Evolutionary conservation across 2,329 filamentous ascomycete species (phyloP).

Genomic region (Alternaria rosae): DNA sequence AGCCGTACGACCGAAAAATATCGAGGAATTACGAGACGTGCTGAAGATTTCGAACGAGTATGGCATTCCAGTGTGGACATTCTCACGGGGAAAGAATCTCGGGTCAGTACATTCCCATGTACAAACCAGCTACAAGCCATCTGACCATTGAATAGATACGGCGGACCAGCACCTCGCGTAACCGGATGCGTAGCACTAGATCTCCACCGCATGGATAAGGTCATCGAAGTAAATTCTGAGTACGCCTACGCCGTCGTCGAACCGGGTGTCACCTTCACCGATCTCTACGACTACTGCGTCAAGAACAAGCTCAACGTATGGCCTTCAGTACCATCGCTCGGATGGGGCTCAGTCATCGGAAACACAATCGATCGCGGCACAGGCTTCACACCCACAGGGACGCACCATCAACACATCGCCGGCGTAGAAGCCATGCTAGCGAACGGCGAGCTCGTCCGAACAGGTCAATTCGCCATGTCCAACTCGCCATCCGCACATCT

Average conservation of each 20-base stretch:
- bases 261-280: constrained; percentile 38
- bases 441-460: constrained; percentile 43
- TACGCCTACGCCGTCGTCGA: constrained; percentile 58
- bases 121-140: not conserved
- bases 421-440: constrained; percentile 50
- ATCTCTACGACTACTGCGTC: constrained; percentile 44
- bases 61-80: constrained; percentile 42
- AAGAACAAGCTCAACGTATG: constrained; percentile 42
- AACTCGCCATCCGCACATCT: constrained; percentile 52
- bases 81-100: constrained; percentile 44
- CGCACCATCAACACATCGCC: constrained; percentile 48
- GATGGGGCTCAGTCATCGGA: constrained; percentile 46
- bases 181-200: constrained; percentile 48
- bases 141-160: constrained; percentile 27
- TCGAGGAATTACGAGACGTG: constrained; percentile 32
- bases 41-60: constrained; percentile 37
- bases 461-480: constrained; percentile 52
- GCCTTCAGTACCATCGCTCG: constrained; percentile 44
- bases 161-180: constrained; percentile 44
- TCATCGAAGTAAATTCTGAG: constrained; percentile 55
- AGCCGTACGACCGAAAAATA: constrained; percentile 49
- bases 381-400: constrained; percentile 51
- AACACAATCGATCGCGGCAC: constrained; percentile 53
- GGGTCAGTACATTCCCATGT: constrained; percentile 34
- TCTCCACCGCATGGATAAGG: constrained; percentile 53